A percentile compares a stretch with the other conserved stretches of the same genome.
Conservation (phyloP, 1,284 basidiomycete species). For the Cryptococcus deneoformans region DNA sequence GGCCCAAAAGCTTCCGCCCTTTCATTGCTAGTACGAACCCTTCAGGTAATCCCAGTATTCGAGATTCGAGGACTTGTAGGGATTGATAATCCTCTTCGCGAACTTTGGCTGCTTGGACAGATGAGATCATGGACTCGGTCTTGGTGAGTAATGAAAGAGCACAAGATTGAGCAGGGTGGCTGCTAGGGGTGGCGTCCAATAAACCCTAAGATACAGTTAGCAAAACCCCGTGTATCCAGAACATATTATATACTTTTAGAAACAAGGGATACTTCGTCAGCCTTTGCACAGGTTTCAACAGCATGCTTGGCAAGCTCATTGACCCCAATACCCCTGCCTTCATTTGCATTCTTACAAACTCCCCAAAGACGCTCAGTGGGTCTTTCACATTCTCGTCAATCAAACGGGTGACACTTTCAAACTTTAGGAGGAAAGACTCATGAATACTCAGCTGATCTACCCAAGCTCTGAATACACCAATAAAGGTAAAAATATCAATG, state of each 20-base stretch:
- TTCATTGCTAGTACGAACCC: slow-evolving; percentile 60
- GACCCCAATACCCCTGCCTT: slow-evolving; percentile 63
- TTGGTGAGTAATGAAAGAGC: slow-evolving; percentile 65
- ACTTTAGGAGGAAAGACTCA: slow-evolving; percentile 74
- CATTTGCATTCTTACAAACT: slow-evolving; percentile 76
- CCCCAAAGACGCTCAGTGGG: slow-evolving; percentile 66
- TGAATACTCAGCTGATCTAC: slow-evolving; percentile 64
- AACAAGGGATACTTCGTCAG: slow-evolving; percentile 68
- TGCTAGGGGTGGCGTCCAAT: slow-evolving; percentile 62
- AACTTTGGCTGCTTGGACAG: slow-evolving; percentile 75
- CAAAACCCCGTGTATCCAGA: too few relatives aligned
- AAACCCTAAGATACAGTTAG: slow-evolving; percentile 55
- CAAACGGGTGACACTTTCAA: slow-evolving; percentile 60
- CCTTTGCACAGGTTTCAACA: slow-evolving; percentile 72
- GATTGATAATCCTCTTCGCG: slow-evolving; percentile 78
- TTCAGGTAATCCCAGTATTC: slow-evolving; percentile 61
- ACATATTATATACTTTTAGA: slow-evolving; percentile 60
- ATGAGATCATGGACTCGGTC: slow-evolving; percentile 65
- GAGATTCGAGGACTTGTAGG: slow-evolving; percentile 60
- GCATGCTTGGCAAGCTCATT: slow-evolving; percentile 62
- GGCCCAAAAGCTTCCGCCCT: slow-evolving; percentile 67
- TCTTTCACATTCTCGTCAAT: slow-evolving; percentile 61
- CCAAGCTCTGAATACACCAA: slow-evolving; percentile 60
- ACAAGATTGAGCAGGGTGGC: slow-evolving; percentile 65
- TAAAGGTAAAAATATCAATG: slow-evolving; percentile 57